phyloP scores from a whole-genome alignment of 768 basidiomycete genomes.

The Termitomyces sp. region DNA sequence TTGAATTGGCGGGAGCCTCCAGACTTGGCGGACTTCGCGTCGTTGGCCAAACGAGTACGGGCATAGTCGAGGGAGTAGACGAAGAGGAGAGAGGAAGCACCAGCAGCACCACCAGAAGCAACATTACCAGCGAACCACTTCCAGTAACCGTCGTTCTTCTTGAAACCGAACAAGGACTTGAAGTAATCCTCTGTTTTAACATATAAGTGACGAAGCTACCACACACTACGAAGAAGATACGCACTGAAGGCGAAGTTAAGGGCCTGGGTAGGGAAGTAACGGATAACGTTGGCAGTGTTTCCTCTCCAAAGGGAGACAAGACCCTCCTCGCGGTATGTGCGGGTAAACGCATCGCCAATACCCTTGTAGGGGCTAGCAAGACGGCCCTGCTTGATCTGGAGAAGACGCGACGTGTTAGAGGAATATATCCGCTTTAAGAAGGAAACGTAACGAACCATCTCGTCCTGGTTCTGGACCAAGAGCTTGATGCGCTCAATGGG shows the following conservation, averaged over 20 bases:
- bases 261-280: constrained; percentile 99
- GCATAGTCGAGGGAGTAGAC: constrained; percentile 99
- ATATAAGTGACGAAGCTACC: constrained; percentile 4
- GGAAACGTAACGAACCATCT: constrained; percentile 70
- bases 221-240: constrained; percentile 28
- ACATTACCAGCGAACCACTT: constrained; percentile 98
- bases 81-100: constrained; percentile 97
- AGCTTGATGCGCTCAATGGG: constrained; percentile 99
- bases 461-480: constrained; percentile 98
- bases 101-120: constrained; percentile 97
- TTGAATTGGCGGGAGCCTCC: constrained; percentile 97
- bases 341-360: constrained; percentile 83
- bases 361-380: constrained; percentile 96
- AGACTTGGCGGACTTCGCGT: constrained; percentile 92
- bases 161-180: constrained; percentile 98
- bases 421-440: neutral
- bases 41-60: constrained; percentile 98
- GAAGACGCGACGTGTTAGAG: constrained; percentile 30
- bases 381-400: constrained; percentile 98
- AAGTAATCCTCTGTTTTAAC: constrained; percentile 88
- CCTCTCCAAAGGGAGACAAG: constrained; percentile 96
- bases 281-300: constrained; percentile 99
- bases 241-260: constrained; percentile 99
- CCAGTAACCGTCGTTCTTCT: constrained; percentile 97
- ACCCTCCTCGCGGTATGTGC: constrained; percentile 96